Percentiles rank a stretch among this genome's conserved stretches.
Conservation (phyloP, 345 rosid genomes). For the Arabidopsis arenosa region DNA sequence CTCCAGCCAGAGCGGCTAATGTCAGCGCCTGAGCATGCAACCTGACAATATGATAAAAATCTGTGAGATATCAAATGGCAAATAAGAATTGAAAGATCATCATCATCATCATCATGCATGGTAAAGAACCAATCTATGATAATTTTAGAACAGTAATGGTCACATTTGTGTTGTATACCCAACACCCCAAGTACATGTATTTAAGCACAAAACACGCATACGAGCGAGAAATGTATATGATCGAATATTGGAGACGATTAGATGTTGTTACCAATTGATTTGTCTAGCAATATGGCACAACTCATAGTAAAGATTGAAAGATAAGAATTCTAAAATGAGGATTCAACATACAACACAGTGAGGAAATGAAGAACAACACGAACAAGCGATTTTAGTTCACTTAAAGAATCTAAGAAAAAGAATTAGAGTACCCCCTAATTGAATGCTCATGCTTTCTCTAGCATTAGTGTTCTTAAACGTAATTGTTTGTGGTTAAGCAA, state of each 20-base stretch:
- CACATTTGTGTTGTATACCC: not conserved
- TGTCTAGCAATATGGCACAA: not conserved
- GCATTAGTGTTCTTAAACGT: not conserved
- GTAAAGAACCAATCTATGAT: not conserved
- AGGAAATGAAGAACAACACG: not conserved
- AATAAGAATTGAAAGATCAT: not conserved
- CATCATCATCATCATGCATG: slow-evolving; percentile 9
- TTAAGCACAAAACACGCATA: not conserved
- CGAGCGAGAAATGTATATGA: not conserved
- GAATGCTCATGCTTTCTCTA: not conserved
- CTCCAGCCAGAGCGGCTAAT: slow-evolving; percentile 89
- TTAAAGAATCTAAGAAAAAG: not conserved
- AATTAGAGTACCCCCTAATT: not conserved
- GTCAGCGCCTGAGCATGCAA: slow-evolving; percentile 93
- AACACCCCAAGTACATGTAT: not conserved
- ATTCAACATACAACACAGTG: not conserved
- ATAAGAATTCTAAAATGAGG: not conserved
- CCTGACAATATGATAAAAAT: slow-evolving; percentile 51
- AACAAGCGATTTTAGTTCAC: not conserved
- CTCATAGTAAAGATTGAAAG: not conserved
- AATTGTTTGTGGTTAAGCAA: not conserved
- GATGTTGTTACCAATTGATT: not conserved
- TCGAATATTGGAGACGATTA: not conserved
- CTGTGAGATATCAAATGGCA: not conserved
- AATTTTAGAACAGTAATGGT: not conserved